Evolutionary conservation across 169 alveolate genomes (phyloP).

Genomic region (Neospora caninum): DNA sequence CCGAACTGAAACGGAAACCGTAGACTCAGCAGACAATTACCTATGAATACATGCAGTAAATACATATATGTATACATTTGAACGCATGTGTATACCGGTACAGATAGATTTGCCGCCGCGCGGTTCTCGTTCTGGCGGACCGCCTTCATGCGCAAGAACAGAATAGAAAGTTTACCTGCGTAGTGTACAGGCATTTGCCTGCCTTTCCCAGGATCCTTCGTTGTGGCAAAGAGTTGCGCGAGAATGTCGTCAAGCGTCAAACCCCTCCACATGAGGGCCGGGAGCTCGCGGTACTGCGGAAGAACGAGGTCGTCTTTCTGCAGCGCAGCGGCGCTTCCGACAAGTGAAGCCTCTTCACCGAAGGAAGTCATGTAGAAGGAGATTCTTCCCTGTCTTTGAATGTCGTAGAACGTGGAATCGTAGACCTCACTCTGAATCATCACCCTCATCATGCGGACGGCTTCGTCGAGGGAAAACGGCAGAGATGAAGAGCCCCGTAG

Average conservation of each 20-base stretch:
- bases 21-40: too few relatives aligned
- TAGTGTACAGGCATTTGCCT: slow-evolving; percentile 97
- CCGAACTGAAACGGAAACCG: too few relatives aligned
- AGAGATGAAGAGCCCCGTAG: neutral
- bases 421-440: slow-evolving; percentile 78
- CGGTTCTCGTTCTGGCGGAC: too few relatives aligned
- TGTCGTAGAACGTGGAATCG: slow-evolving; percentile 84
- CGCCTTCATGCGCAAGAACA: too few relatives aligned
- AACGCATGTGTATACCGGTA: too few relatives aligned
- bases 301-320: slow-evolving; percentile 86
- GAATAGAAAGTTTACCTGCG: slow-evolving; percentile 27
- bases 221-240: slow-evolving; percentile 80
- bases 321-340: slow-evolving; percentile 89
- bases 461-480: slow-evolving; percentile 65
- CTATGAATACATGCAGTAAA: too few relatives aligned
- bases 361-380: slow-evolving; percentile 94
- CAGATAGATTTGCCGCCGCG: too few relatives aligned
- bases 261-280: slow-evolving; percentile 91
- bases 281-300: slow-evolving; percentile 94
- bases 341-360: slow-evolving; percentile 96
- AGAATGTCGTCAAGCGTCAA: slow-evolving; percentile 82
- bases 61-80: too few relatives aligned
- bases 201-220: slow-evolving; percentile 93
- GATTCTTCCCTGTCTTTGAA: slow-evolving; percentile 91
- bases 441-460: slow-evolving; percentile 55